These are phyloP conservation scores for Arctium lappa DNA, from an alignment of 129 eudicot genomes.

Conservation along the genomic window DNA sequence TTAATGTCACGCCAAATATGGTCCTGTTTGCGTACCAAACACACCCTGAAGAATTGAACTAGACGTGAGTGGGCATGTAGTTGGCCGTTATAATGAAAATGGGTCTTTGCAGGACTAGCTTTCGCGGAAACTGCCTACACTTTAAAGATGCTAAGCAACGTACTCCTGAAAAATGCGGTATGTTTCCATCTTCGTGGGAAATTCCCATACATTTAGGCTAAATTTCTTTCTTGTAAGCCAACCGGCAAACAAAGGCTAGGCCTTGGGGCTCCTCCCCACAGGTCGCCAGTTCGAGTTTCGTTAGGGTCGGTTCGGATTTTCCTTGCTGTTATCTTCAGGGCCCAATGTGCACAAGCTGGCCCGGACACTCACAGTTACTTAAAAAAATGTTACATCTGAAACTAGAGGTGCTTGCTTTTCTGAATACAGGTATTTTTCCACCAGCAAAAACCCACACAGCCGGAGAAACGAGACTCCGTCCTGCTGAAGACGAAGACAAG, in stretches of 20 bases:
- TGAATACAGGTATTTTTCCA: slow-evolving; percentile 40
- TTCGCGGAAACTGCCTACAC: slow-evolving; percentile 86
- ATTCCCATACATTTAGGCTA: not conserved
- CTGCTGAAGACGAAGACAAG: slow-evolving; percentile 30
- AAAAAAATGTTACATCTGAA: not conserved
- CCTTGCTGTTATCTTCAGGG: no score
- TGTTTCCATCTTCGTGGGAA: not conserved
- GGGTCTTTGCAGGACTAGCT: slow-evolving; percentile 50
- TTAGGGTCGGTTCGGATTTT: no score
- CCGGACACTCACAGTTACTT: not conserved
- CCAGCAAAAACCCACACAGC: slow-evolving; percentile 42
- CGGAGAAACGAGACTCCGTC: slow-evolving; percentile 37
- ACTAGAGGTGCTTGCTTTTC: not conserved
- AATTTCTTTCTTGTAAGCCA: not conserved
- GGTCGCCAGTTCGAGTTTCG: not conserved
- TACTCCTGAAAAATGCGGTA: slow-evolving; percentile 70
- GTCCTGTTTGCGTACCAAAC: not conserved
- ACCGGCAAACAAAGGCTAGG: not conserved
- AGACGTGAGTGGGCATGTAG: not conserved
- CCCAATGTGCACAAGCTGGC: no score
- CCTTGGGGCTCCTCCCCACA: not conserved
- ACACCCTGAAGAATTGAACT: not conserved
- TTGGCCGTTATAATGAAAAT: slow-evolving; percentile 2
- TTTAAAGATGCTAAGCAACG: slow-evolving; percentile 69
- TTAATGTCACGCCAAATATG: not conserved